phyloP scores from a whole-genome alignment of 2,329 filamentous ascomycete species.

The Cercospora citrullina region DNA sequence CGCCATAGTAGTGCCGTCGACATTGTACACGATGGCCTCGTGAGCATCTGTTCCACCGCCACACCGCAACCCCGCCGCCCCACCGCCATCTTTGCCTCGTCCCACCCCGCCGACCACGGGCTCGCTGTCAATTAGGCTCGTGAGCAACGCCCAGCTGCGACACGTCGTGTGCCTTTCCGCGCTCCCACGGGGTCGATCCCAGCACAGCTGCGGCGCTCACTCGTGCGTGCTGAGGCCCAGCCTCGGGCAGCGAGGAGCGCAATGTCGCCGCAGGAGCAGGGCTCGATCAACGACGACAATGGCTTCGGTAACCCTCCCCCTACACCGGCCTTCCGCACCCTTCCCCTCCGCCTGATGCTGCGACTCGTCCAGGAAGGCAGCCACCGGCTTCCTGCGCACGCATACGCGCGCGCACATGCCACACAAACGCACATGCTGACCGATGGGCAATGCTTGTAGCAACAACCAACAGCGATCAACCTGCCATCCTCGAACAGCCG shows the following conservation, averaged over 20 bases:
- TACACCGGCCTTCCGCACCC: neutral
- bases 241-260: neutral
- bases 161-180: constrained; percentile 1
- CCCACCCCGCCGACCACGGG: neutral
- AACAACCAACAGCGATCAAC: constrained; percentile 15
- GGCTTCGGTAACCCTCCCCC: neutral
- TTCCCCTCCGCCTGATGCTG: neutral
- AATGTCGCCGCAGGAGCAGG: constrained; percentile 3
- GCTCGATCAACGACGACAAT: constrained; percentile 1
- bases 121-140: constrained; percentile 1
- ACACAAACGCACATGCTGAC: neutral
- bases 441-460: neutral
- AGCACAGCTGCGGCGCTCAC: neutral
- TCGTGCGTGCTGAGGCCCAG: constrained; percentile 1
- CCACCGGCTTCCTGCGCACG: neutral
- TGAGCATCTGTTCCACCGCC: neutral
- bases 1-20: neutral
- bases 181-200: neutral
- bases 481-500: constrained; percentile 20
- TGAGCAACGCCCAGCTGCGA: constrained; percentile 3
- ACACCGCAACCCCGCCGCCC: neutral
- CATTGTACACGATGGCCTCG: neutral
- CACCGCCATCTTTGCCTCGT: neutral
- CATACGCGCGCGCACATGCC: constrained; percentile 3
- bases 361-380: neutral